Conservation (phyloP, 441 rosid genomes). For the Adansonia grandidieri region DNA sequence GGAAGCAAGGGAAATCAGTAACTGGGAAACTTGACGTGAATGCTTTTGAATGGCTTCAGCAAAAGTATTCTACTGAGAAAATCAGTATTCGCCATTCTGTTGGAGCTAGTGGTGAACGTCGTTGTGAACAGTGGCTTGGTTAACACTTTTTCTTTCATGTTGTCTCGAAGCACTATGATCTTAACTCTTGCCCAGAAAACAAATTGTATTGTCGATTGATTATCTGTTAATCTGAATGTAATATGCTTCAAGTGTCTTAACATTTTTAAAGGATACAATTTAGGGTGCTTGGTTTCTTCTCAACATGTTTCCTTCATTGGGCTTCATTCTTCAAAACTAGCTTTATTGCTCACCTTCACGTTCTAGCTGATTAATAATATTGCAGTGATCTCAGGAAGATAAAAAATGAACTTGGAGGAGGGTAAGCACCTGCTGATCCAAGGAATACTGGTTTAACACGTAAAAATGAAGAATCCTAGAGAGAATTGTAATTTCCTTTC, state of each 20-base stretch:
- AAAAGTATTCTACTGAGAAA: constrained; percentile 75
- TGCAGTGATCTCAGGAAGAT: background rate
- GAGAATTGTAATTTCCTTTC: background rate
- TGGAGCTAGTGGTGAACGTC: constrained; percentile 89
- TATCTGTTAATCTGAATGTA: background rate
- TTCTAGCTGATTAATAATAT: background rate
- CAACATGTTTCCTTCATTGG: background rate
- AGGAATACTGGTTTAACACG: background rate
- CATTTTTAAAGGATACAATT: background rate
- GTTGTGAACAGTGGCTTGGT: constrained; percentile 93
- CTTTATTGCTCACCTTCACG: background rate
- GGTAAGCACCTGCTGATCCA: background rate
- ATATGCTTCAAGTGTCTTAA: background rate
- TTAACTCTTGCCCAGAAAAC: constrained; percentile 13
- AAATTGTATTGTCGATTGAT: constrained; percentile 14
- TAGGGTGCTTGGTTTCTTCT: background rate
- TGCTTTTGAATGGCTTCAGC: constrained; percentile 85
- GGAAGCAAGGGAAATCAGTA: constrained; percentile 93
- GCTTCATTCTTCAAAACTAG: constrained; percentile 9
- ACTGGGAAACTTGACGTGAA: constrained; percentile 88
- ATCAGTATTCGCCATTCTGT: constrained; percentile 87
- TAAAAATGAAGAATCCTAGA: background rate
- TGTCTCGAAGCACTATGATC: background rate
- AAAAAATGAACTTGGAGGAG: constrained; percentile 10
- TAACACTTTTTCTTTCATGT: constrained; percentile 27